Evolutionary conservation across 2,329 filamentous ascomycete species (phyloP).

Genomic region (Trichoderma atrobrunneum): DNA sequence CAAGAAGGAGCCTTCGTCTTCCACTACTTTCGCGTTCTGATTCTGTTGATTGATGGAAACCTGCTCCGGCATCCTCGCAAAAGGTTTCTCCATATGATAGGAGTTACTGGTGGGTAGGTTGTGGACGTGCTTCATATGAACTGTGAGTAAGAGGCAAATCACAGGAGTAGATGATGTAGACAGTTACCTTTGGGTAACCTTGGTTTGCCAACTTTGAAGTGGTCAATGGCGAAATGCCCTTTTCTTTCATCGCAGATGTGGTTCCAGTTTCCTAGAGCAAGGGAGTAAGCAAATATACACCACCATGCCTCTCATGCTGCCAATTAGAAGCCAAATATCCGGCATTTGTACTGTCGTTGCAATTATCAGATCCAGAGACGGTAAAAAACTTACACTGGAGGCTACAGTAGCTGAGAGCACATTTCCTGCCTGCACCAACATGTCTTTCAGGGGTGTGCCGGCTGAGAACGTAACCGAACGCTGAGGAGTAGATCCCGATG

Average conservation of each 20-base stretch:
- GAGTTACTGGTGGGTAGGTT: conserved; percentile 39
- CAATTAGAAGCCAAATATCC: background rate
- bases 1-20: conserved; percentile 38
- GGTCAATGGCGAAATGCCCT: conserved; percentile 46
- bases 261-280: background rate
- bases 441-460: conserved; percentile 25
- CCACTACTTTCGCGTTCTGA: conserved; percentile 46
- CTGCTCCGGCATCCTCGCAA: conserved; percentile 73
- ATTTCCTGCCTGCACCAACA: conserved; percentile 20
- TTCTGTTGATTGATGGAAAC: conserved; percentile 57
- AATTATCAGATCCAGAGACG: background rate
- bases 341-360: background rate
- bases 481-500: conserved; percentile 30
- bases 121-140: conserved; percentile 47
- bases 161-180: conserved; percentile 19
- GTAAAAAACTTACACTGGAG: conserved; percentile 23
- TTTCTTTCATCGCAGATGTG: conserved; percentile 33
- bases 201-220: conserved; percentile 57
- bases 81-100: conserved; percentile 66
- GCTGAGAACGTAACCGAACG: conserved; percentile 22
- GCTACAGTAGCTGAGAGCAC: conserved; percentile 18
- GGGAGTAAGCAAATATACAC: background rate
- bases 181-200: conserved; percentile 48
- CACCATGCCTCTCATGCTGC: background rate
- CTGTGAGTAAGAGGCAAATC: conserved; percentile 22